Evolutionary conservation across 2,329 filamentous ascomycete genomes (phyloP), one percentile per base, ranked within the genome.

Genomic region (Cordyceps tenuipes): DNA sequence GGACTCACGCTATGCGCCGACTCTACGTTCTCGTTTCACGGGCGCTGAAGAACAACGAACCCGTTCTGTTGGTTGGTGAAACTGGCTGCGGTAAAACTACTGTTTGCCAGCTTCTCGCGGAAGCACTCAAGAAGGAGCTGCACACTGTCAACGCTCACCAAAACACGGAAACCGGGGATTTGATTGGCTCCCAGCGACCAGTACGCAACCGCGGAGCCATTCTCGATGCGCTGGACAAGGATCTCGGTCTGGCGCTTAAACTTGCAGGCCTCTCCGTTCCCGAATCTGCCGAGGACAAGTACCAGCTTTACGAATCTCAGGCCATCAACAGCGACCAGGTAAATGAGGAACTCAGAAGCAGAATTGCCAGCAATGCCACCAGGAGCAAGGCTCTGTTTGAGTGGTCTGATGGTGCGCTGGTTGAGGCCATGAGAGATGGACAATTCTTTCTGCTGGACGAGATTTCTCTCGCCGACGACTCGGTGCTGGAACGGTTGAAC

Each of bases 51-150:
- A 94, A 97, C 69, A 91, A 95, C 63, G 94, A 99, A 71, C 94
- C 94, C 0, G 90, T 99, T 3, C 79, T 99, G 21, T 80, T 99
- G 5, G 91, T 99, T 13, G 94, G 94, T 63, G 95, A 99, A 71
- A 99, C 94, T 19, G 94, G 94, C 6, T 97, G 93, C 68, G 94
- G 95, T 62, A 99, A 99, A 76, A 99, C 94, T 0, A 97, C 93
- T 2, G 89, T 99, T 7, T 95, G 91, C 66, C 94, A 99, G 71
- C 82, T 96, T 69, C 81, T 97, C 57, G 91, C 94, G 3, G 88
- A 96, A 68, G 88, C 90, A 4, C 81, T 90, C 63, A 78, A 80
- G 17, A 91, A 88, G 67, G 79, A 89, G 63, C 77, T 99, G 44
- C 86, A 92, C 65, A 94, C 93, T 66, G 88, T 99, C 68, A 99